A percentile compares a stretch with the other conserved stretches of the same genome.
Conservation (phyloP, 2,329 filamentous ascomycete species). For the Alternaria rosae region DNA sequence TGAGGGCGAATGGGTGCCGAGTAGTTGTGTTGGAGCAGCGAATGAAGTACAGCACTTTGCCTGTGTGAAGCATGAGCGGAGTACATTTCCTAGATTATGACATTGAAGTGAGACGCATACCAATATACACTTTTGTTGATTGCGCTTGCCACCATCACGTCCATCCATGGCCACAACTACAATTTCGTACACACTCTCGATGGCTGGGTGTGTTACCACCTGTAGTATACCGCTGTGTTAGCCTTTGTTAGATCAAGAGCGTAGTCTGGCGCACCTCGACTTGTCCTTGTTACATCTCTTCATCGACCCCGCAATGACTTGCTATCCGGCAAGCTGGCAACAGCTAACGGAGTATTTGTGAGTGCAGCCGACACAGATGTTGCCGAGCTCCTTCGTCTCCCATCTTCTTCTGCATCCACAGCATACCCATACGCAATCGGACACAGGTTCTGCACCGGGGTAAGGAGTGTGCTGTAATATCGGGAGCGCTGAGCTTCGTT, state of each 20-base stretch:
- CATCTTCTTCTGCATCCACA: conserved; percentile 22
- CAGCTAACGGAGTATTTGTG: conserved; percentile 19
- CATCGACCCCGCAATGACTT: not conserved
- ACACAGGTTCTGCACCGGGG: conserved; percentile 17
- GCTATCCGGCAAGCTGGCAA: conserved; percentile 13
- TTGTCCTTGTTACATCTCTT: not conserved
- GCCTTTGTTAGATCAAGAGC: not conserved
- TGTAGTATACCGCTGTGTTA: not conserved
- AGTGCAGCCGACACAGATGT: conserved; percentile 21
- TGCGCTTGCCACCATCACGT: not conserved
- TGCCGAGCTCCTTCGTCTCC: conserved; percentile 19
- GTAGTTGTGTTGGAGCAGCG: not conserved
- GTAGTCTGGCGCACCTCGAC: not conserved
- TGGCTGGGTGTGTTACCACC: not conserved
- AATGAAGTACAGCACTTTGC: not conserved
- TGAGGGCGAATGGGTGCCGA: not conserved
- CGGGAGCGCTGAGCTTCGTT: not conserved
- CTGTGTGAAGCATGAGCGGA: not conserved
- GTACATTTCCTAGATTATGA: not conserved
- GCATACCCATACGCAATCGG: conserved; percentile 19
- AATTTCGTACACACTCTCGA: not conserved
- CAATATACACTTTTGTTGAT: not conserved
- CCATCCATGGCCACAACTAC: not conserved
- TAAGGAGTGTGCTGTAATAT: conserved; percentile 9
- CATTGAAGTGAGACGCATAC: not conserved